phyloP scores from a whole-genome alignment of 1,284 basidiomycete genomes.

The Microbotryum silenes-acaulis region DNA sequence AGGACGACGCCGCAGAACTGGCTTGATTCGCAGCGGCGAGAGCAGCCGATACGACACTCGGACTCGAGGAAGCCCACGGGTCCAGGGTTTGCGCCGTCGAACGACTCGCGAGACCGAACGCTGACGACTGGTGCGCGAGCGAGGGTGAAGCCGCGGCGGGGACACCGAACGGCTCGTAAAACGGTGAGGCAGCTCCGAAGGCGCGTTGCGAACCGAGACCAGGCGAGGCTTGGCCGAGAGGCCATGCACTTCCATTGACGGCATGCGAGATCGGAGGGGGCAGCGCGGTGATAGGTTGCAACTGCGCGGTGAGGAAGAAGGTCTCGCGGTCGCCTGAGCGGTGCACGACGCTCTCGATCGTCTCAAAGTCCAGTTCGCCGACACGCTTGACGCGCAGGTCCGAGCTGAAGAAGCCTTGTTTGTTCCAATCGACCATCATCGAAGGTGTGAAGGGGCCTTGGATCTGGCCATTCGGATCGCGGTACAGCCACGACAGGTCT shows the following conservation, averaged over 20 bases:
- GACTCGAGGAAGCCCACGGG: too few relatives aligned
- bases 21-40: too few relatives aligned
- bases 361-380: slow-evolving; percentile 40
- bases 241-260: neutral
- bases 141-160: too few relatives aligned
- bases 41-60: too few relatives aligned
- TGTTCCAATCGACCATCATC: slow-evolving; percentile 93
- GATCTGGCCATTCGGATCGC: slow-evolving; percentile 32
- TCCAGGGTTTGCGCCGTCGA: too few relatives aligned
- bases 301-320: slow-evolving; percentile 38
- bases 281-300: neutral
- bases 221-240: neutral
- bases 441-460: slow-evolving; percentile 77
- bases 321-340: slow-evolving; percentile 37
- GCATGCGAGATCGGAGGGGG: slow-evolving; percentile 5
- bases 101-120: too few relatives aligned
- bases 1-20: too few relatives aligned
- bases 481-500: slow-evolving; percentile 34
- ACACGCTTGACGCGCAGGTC: slow-evolving; percentile 35
- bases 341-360: slow-evolving; percentile 40
- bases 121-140: too few relatives aligned
- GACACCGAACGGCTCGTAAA: slow-evolving; percentile 24
- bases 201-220: slow-evolving; percentile 9
- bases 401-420: slow-evolving; percentile 74
- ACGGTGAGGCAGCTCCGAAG: slow-evolving; percentile 2